Percentiles rank a stretch among this genome's conserved stretches.
Conservation (phyloP, 108 stramenopile species). For the Conticribra guillardii region DNA sequence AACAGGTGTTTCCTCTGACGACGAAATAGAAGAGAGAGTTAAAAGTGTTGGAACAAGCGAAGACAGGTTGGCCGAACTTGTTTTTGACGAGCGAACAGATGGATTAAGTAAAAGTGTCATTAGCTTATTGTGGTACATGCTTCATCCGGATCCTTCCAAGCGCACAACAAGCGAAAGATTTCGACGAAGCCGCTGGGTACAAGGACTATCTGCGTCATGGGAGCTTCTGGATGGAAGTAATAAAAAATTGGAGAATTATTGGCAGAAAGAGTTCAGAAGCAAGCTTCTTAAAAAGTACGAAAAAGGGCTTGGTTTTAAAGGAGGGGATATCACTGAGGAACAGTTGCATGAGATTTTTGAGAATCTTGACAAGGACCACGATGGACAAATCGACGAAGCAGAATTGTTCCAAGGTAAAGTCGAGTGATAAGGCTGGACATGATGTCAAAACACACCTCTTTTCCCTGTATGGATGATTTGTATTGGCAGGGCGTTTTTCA, state of each 20-base stretch:
- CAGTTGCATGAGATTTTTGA: constrained; percentile 20
- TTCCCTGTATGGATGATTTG: too few relatives aligned
- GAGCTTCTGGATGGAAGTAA: constrained; percentile 8
- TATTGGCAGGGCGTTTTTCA: too few relatives aligned
- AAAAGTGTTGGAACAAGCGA: constrained; percentile 14
- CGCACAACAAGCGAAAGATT: constrained; percentile 22
- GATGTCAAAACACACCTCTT: too few relatives aligned
- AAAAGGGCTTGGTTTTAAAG: not conserved
- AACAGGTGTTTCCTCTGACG: constrained; percentile 7
- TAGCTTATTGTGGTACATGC: constrained; percentile 12
- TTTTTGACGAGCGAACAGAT: constrained; percentile 20
- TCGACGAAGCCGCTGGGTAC: constrained; percentile 21
- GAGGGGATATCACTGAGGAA: constrained; percentile 1
- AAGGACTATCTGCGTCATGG: constrained; percentile 25
- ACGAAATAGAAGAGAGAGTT: constrained; percentile 16
- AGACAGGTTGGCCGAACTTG: not conserved
- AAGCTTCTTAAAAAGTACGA: constrained; percentile 21
- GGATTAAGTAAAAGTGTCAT: constrained; percentile 14
- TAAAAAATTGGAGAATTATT: constrained; percentile 19
- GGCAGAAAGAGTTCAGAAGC: constrained; percentile 32
- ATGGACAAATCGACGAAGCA: constrained; percentile 15
- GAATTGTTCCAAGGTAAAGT: constrained; percentile 12
- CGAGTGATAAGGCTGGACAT: too few relatives aligned
- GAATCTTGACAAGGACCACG: constrained; percentile 10
- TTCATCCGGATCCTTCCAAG: constrained; percentile 31